Evolutionary conservation across 176 grass and related monocot genomes (phyloP), one percentile per base, ranked within the genome.

Genomic region (Rhipidocladum racemiflorum): DNA sequence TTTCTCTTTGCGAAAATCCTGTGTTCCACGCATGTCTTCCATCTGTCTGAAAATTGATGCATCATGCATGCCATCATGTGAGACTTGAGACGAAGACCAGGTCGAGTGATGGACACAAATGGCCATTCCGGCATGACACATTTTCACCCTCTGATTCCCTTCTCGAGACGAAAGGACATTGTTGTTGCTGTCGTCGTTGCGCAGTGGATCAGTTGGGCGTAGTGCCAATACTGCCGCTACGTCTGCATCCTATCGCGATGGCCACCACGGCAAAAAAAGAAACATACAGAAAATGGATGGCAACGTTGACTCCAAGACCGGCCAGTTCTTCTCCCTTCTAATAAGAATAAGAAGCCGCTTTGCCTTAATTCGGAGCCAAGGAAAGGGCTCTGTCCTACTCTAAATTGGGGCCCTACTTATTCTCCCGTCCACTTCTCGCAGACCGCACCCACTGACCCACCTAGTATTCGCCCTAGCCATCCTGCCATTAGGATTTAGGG

Each of bases 351-450:
- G 29, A 25, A 15, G 21, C 34, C 14, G 7, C 77, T 69, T 69
- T 70, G 79, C 80, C 55, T 72, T 36, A 32, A 75, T 42, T 83
- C 32, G 16, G 57, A 54, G 70, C 20, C 81, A 83, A 65, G 44
- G 27, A 82, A 82, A 45, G 40, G 56, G 40, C 27, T 34, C n/a
- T 64, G 5, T 3, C 9, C 51, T 54, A 54, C 2, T 9, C 49
- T 64, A 9, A 63, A 63, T 48, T 2, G 61, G 28, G 61, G 12
- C 20, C 76, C 15, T 42, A 21, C 21, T 63, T 50, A 51, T 38
- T 61, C 39, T 14, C 4, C 35, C 70, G 9, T 39, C 44, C 32
- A 64, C 51, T 64, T 43, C 15, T 24, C 18, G 25, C 53, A 72
- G 14, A 72, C 38, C 77, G 17, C n/a, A 62, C 55, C 10, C 36